Evolutionary conservation across 1,284 basidiomycete species (phyloP).

Genomic region (Rhodotorula sp.): DNA sequence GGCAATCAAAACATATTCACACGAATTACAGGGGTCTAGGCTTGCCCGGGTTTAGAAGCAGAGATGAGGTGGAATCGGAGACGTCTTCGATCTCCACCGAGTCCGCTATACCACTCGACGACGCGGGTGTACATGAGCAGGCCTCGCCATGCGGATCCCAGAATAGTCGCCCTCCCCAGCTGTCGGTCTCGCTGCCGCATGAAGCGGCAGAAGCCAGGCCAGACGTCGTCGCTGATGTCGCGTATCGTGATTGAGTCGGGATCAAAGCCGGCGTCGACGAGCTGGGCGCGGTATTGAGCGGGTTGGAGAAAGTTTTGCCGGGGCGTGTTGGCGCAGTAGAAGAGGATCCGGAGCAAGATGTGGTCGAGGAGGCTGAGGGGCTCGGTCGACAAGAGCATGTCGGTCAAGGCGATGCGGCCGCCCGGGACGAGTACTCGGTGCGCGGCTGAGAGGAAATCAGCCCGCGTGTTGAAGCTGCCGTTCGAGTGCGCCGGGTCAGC

Average conservation of each 20-base stretch:
- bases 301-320: slow-evolving; percentile 14
- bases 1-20: too few relatives aligned
- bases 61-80: slow-evolving; percentile 20
- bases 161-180: slow-evolving; percentile 1
- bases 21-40: too few relatives aligned
- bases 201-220: slow-evolving; percentile 22
- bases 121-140: slow-evolving; percentile 21
- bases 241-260: slow-evolving; percentile 4
- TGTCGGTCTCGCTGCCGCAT: slow-evolving; percentile 1
- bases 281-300: not conserved
- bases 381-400: slow-evolving; percentile 15
- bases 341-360: slow-evolving; percentile 26
- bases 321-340: slow-evolving; percentile 19
- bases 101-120: slow-evolving; percentile 27
- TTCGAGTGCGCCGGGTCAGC: too few relatives aligned
- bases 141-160: slow-evolving; percentile 11
- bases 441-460: slow-evolving; percentile 8
- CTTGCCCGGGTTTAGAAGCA: slow-evolving; percentile 10
- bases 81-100: not conserved
- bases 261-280: slow-evolving; percentile 9
- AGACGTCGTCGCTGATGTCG: slow-evolving; percentile 18
- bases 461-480: slow-evolving; percentile 25
- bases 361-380: not conserved
- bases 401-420: slow-evolving; percentile 15
- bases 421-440: not conserved